Evolutionary conservation across 805 yeast genomes (phyloP).

Genomic region (Starmerella roubikii): DNA sequence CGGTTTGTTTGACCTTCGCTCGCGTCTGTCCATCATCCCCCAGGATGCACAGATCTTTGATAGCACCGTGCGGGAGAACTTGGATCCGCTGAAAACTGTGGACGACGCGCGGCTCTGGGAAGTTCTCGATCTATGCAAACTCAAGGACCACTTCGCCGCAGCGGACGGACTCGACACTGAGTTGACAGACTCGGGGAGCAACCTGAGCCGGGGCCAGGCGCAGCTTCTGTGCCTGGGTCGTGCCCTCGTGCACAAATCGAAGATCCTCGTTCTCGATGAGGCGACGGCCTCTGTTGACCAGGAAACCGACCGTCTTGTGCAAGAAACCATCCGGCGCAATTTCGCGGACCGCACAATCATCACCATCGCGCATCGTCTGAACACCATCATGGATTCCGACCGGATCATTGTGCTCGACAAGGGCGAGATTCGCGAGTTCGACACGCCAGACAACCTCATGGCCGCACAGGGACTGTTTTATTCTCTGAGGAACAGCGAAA

Average conservation of each 20-base stretch:
- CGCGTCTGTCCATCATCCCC: slow-evolving; percentile 71
- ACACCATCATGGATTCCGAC: slow-evolving; percentile 70
- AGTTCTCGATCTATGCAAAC: slow-evolving; percentile 63
- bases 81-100: slow-evolving; percentile 63
- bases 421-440: slow-evolving; percentile 62
- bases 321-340: slow-evolving; percentile 55
- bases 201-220: slow-evolving; percentile 69
- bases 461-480: slow-evolving; percentile 17
- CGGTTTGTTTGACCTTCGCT: slow-evolving; percentile 68
- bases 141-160: slow-evolving; percentile 53
- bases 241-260: slow-evolving; percentile 55
- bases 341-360: slow-evolving; percentile 59
- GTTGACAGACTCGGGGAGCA: slow-evolving; percentile 59
- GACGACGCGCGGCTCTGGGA: slow-evolving; percentile 66
- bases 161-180: slow-evolving; percentile 37
- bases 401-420: slow-evolving; percentile 54
- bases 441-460: slow-evolving; percentile 34
- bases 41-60: slow-evolving; percentile 89
- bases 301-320: slow-evolving; percentile 62
- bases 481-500: slow-evolving; percentile 13
- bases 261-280: slow-evolving; percentile 63
- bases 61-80: slow-evolving; percentile 71
- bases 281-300: slow-evolving; percentile 73
- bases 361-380: slow-evolving; percentile 74
- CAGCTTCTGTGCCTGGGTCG: slow-evolving; percentile 70